These are phyloP conservation scores for Pyrenophora graminea DNA, from an alignment of 2,329 filamentous ascomycete species.

Conservation along the genomic window DNA sequence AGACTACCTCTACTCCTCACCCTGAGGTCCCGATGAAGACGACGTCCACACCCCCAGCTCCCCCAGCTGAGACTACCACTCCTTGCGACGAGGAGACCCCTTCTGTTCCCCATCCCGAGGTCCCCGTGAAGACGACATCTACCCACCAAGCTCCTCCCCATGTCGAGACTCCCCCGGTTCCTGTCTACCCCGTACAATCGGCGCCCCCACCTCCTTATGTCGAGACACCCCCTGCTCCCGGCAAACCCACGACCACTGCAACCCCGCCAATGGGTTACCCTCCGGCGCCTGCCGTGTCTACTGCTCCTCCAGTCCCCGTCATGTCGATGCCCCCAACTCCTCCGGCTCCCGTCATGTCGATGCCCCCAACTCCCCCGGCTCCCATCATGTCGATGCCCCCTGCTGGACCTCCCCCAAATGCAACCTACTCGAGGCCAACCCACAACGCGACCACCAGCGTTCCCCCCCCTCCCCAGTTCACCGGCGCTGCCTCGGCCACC, in stretches of 20 bases:
- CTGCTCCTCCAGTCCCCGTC: background rate
- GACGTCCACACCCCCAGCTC: too few relatives aligned
- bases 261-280: too few relatives aligned
- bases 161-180: background rate
- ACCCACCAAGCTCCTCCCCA: background rate
- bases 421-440: background rate
- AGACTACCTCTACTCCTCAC: background rate
- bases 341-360: background rate
- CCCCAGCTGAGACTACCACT: too few relatives aligned
- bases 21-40: too few relatives aligned
- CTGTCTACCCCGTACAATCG: background rate
- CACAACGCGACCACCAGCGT: slow-evolving; percentile 9
- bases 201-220: background rate
- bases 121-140: background rate
- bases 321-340: too few relatives aligned
- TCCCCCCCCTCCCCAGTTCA: slow-evolving; percentile 23
- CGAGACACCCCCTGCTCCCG: background rate
- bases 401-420: slow-evolving; percentile 1
- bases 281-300: background rate
- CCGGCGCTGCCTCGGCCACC: slow-evolving; percentile 30
- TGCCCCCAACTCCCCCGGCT: background rate
- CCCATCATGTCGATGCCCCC: background rate
- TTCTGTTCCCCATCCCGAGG: background rate
- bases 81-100: background rate
- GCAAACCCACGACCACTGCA: background rate